Percentiles rank a stretch among this genome's conserved stretches.
phyloP scores from a whole-genome alignment of 768 basidiomycete genomes.

The Porphyrellus cyaneotinctus region DNA sequence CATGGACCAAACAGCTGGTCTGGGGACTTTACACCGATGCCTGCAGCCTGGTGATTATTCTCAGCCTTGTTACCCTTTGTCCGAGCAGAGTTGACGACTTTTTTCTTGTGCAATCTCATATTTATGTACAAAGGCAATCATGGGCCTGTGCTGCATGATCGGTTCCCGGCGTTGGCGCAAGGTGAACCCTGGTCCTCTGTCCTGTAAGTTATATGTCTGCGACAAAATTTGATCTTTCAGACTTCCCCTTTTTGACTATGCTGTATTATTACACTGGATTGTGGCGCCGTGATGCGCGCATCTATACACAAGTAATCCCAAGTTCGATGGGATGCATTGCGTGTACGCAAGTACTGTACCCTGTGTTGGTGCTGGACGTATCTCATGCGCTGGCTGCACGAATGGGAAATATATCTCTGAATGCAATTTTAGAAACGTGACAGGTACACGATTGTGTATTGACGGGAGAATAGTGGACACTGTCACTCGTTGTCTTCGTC shows the following conservation, averaged over 20 bases:
- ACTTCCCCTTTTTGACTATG: background rate
- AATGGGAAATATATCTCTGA: slow-evolving; percentile 7
- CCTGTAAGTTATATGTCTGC: background rate
- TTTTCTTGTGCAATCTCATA: slow-evolving; percentile 16
- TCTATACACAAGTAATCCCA: background rate
- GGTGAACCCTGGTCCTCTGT: background rate
- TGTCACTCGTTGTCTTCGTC: slow-evolving; percentile 51
- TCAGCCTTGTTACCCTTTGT: slow-evolving; percentile 13
- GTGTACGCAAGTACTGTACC: slow-evolving; percentile 4
- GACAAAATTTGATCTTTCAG: background rate
- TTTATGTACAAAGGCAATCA: slow-evolving; percentile 20
- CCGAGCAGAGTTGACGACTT: slow-evolving; percentile 23
- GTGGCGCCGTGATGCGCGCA: background rate
- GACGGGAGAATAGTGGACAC: background rate
- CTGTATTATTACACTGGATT: slow-evolving; percentile 1
- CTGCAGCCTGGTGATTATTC: slow-evolving; percentile 73
- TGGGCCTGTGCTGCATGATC: slow-evolving; percentile 20
- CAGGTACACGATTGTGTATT: slow-evolving; percentile 15
- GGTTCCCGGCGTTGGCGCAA: background rate
- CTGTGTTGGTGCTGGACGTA: background rate
- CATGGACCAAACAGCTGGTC: slow-evolving; percentile 70
- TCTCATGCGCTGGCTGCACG: background rate
- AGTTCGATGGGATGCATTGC: background rate
- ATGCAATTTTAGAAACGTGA: slow-evolving; percentile 14
- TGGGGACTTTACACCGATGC: slow-evolving; percentile 69